phyloP scores from a whole-genome alignment of 257 asterid species.

The Leptodermis oblonga region DNA sequence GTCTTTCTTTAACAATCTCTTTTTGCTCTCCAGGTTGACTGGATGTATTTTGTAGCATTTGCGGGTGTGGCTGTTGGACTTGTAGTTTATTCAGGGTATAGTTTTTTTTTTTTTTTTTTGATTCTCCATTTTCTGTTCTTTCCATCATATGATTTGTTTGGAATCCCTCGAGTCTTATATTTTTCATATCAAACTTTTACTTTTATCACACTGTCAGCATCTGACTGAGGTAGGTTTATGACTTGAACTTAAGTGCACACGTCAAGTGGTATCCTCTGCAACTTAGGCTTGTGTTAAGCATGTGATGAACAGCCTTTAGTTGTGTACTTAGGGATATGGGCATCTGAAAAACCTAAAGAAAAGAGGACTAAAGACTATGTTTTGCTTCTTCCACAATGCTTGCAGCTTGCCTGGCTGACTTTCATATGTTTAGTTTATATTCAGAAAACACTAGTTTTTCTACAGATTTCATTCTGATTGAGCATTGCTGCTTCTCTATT shows the following conservation, averaged over 20 bases:
- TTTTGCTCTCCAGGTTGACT: constrained; percentile 66
- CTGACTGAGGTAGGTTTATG: background rate
- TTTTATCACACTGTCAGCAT: background rate
- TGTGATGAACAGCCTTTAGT: background rate
- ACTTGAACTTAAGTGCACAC: background rate
- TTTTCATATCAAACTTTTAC: background rate
- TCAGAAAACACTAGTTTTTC: background rate
- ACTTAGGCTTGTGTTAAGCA: background rate
- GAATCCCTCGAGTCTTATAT: background rate
- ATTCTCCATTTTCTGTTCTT: background rate
- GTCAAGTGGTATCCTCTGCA: background rate
- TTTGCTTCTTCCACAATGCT: background rate
- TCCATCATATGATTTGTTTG: background rate
- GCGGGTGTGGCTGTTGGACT: constrained; percentile 75
- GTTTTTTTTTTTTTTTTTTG: constrained; percentile 2
- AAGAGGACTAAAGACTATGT: background rate
- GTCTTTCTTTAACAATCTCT: background rate
- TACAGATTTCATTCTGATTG: background rate
- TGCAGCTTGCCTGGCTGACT: background rate
- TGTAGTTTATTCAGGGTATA: constrained; percentile 73
- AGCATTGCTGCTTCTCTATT: background rate
- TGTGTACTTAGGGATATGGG: background rate
- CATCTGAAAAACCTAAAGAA: too few relatives aligned
- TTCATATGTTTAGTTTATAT: background rate
- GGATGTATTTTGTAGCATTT: constrained; percentile 89